A percentile compares a stretch with the other conserved stretches of the same genome.
Conservation (phyloP, 805 yeast species). For the Kluyveromyces wickerhamii region DNA sequence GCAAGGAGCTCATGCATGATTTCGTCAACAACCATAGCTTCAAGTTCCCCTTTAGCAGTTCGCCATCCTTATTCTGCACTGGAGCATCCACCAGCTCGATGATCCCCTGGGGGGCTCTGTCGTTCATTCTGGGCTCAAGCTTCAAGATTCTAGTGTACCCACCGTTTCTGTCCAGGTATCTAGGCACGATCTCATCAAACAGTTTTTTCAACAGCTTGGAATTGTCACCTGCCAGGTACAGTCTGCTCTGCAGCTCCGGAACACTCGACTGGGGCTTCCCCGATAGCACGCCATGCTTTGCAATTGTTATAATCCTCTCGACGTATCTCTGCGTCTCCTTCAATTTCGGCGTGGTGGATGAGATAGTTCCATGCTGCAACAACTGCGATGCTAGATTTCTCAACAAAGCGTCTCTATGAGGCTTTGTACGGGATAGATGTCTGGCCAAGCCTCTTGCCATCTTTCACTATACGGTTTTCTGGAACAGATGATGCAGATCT, state of each 20-base stretch:
- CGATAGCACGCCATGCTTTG: conserved; percentile 36
- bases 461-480: no score
- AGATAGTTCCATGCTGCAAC: conserved; percentile 60
- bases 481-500: no score
- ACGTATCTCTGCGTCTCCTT: conserved; percentile 56
- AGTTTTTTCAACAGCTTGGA: conserved; percentile 54
- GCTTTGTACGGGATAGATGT: conserved; percentile 34
- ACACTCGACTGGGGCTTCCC: conserved; percentile 1
- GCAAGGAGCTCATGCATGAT: conserved; percentile 19
- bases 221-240: conserved; percentile 39
- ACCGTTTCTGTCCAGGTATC: conserved; percentile 57
- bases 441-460: conserved; percentile 29
- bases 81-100: conserved; percentile 76
- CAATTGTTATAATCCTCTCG: conserved; percentile 55
- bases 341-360: conserved; percentile 70
- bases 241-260: conserved; percentile 32
- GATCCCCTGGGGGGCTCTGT: conserved; percentile 83
- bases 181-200: conserved; percentile 50
- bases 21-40: conserved; percentile 27
- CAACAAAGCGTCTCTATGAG: conserved; percentile 49
- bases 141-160: conserved; percentile 83
- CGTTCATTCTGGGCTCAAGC: conserved; percentile 81
- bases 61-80: conserved; percentile 15
- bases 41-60: conserved; percentile 24
- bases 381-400: conserved; percentile 60